Percentiles rank a stretch among this genome's conserved stretches.
Conservation (phyloP, 139 green algal genomes). For the Chlamydomonas sp. region DNA sequence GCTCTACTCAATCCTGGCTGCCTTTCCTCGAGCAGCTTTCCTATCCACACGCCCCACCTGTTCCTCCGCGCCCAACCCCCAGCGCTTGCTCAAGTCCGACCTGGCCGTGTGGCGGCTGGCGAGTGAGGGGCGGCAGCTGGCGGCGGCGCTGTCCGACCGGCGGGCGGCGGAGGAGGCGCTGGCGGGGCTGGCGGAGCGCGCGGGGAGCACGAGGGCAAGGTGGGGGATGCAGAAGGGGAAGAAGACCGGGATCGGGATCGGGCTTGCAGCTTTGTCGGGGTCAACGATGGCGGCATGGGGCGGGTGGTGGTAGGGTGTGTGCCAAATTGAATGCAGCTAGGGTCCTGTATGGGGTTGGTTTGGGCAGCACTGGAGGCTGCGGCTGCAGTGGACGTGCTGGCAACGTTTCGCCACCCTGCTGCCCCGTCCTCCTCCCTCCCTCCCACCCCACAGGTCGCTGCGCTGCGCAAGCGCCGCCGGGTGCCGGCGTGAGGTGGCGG, state of each 20-base stretch:
- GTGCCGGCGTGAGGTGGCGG: constrained; percentile 39
- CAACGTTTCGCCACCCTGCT: too few species aligned
- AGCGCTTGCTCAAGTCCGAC: constrained; percentile 63
- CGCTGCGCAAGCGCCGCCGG: constrained; percentile 27
- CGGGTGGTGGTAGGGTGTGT: too few species aligned
- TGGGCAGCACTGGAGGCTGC: too few species aligned
- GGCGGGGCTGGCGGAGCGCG: constrained; percentile 32
- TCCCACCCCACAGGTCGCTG: constrained; percentile 29
- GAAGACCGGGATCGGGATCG: too few species aligned
- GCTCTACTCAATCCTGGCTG: too few species aligned
- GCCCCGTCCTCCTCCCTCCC: not conserved
- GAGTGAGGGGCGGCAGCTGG: constrained; percentile 33
- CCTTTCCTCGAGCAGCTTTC: not conserved
- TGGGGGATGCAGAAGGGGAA: not conserved
- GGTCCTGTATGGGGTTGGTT: too few species aligned
- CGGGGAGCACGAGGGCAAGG: constrained; percentile 22
- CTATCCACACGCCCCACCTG: not conserved
- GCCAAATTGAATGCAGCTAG: too few species aligned
- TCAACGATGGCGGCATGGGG: too few species aligned
- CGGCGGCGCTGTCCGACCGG: constrained; percentile 54
- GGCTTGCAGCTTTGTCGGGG: too few species aligned
- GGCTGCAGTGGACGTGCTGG: too few species aligned
- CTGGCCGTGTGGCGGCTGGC: constrained; percentile 23
- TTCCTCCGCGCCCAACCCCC: not conserved
- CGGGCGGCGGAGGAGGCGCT: constrained; percentile 33